A percentile compares a stretch with the other conserved stretches of the same genome.
These are phyloP conservation scores for Puccinia polysora DNA, from an alignment of 1,284 basidiomycete genomes.

Conservation along the genomic window DNA sequence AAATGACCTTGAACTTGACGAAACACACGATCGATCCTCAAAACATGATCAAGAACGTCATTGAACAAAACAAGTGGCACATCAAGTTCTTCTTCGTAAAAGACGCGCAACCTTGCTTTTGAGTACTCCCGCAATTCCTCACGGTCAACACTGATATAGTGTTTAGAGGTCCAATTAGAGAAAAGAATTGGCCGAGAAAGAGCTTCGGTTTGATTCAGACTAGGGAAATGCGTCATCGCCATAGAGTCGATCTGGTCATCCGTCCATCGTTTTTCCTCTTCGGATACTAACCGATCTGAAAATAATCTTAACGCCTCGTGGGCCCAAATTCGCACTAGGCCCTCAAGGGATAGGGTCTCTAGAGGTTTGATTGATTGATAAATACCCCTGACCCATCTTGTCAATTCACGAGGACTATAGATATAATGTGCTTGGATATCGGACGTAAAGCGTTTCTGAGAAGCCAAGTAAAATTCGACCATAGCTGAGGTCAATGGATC, in stretches of 20 bases:
- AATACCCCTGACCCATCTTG: slow-evolving; percentile 93
- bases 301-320: slow-evolving; percentile 96
- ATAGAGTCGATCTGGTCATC: slow-evolving; percentile 83
- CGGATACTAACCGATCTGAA: slow-evolving; percentile 90
- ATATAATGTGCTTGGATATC: slow-evolving; percentile 97
- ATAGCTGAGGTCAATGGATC: slow-evolving; percentile 95
- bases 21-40: slow-evolving; percentile 98
- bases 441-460: slow-evolving; percentile 91
- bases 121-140: slow-evolving; percentile 91
- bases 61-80: slow-evolving; percentile 98
- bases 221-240: slow-evolving; percentile 85
- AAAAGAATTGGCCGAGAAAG: slow-evolving; percentile 86
- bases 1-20: slow-evolving; percentile 94
- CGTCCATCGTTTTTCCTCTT: slow-evolving; percentile 89
- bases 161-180: slow-evolving; percentile 98
- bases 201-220: slow-evolving; percentile 75
- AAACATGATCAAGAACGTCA: slow-evolving; percentile 92
- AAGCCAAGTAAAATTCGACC: slow-evolving; percentile 91
- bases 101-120: slow-evolving; percentile 87
- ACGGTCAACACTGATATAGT: slow-evolving; percentile 90
- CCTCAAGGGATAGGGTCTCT: slow-evolving; percentile 84
- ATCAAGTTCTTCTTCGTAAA: slow-evolving; percentile 96
- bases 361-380: slow-evolving; percentile 87
- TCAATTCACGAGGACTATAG: slow-evolving; percentile 97
- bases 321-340: slow-evolving; percentile 94